A percentile compares a stretch with the other conserved stretches of the same genome.
Conservation (phyloP, 1,284 basidiomycete genomes). For the Ganoderma boninense region DNA sequence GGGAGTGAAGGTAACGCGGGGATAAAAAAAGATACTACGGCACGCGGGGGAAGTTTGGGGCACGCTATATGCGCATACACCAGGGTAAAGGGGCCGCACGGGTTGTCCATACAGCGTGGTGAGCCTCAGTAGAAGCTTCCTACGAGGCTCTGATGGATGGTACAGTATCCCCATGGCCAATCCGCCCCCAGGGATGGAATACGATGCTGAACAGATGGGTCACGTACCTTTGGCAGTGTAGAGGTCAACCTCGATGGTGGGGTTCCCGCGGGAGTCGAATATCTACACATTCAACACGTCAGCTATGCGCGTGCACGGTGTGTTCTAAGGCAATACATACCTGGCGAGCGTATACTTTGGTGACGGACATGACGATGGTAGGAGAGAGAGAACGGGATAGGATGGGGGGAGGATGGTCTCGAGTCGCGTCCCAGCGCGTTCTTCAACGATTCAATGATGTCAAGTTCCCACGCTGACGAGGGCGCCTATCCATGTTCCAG, state of each 20-base stretch:
- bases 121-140: no score
- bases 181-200: constrained; percentile 1
- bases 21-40: no score
- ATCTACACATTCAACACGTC: constrained; percentile 84
- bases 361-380: constrained; percentile 75
- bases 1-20: no score
- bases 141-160: not conserved
- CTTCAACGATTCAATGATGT: constrained; percentile 21
- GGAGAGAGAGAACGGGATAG: constrained; percentile 34
- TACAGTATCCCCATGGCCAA: not conserved
- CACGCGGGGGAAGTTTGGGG: no score
- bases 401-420: constrained; percentile 21
- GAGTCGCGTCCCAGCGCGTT: constrained; percentile 21
- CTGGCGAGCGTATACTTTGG: constrained; percentile 90
- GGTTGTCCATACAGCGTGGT: not conserved
- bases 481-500: constrained; percentile 27
- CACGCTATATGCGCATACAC: not conserved
- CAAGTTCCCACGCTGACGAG: constrained; percentile 25
- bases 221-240: constrained; percentile 81
- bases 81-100: not conserved
- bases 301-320: constrained; percentile 7
- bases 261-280: constrained; percentile 97
- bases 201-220: constrained; percentile 16
- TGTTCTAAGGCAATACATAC: no score
- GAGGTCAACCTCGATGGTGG: constrained; percentile 96